A percentile compares a stretch with the other conserved stretches of the same genome.
Conservation (phyloP, 306 rosid species). For the Fragaria nilgerrensis region DNA sequence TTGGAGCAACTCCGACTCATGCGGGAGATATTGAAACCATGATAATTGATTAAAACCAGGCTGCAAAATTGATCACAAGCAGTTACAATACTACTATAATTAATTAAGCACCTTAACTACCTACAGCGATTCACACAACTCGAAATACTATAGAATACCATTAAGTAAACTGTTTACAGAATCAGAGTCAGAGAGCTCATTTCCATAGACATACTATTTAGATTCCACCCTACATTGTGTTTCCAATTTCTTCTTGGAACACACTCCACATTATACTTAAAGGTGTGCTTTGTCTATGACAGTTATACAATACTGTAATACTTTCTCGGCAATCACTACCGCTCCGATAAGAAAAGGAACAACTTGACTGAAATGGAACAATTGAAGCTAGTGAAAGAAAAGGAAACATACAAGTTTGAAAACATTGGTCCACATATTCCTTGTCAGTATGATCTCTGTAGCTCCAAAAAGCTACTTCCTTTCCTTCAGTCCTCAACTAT, state of each 20-base stretch:
- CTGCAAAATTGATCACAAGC: conserved; percentile 40
- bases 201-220: not conserved
- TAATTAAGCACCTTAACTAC: not conserved
- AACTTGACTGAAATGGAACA: no score
- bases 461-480: not conserved
- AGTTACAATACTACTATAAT: not conserved
- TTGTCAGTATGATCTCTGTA: conserved; percentile 3
- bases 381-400: not conserved
- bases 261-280: no score
- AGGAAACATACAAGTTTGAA: conserved; percentile 44
- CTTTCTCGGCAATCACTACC: not conserved
- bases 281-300: not conserved
- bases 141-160: not conserved
- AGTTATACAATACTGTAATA: not conserved
- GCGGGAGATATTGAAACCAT: conserved; percentile 56
- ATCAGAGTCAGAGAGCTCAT: not conserved
- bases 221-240: not conserved
- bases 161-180: not conserved
- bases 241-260: not conserved
- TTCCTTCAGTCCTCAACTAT: not conserved
- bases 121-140: not conserved
- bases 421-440: conserved; percentile 56
- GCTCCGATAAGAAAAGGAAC: no score
- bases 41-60: conserved; percentile 84
- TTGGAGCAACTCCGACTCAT: conserved; percentile 74